A percentile compares a stretch with the other conserved stretches of the same genome.
These are phyloP conservation scores for Mycena sp. DNA, from an alignment of 1,284 basidiomycete species.

Conservation along the genomic window DNA sequence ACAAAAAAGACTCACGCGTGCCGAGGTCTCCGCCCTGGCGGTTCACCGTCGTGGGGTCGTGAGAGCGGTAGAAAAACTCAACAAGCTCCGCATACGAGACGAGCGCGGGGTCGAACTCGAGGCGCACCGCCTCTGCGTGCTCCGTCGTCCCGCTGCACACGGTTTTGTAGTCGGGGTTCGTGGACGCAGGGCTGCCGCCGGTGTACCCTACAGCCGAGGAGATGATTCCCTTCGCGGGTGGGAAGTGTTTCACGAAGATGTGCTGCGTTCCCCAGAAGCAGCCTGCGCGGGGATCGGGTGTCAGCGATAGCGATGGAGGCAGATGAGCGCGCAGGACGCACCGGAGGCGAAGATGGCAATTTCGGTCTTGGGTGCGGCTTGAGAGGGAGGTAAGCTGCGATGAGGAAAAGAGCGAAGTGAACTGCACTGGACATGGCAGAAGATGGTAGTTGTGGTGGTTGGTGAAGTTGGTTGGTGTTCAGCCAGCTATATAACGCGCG, in stretches of 20 bases:
- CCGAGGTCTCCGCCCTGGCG: slow-evolving; percentile 83
- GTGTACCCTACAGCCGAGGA: slow-evolving; percentile 85
- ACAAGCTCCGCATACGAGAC: slow-evolving; percentile 88
- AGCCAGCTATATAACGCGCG: too few species aligned
- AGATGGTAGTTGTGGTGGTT: too few species aligned
- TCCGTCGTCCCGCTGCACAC: slow-evolving; percentile 88
- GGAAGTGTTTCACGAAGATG: slow-evolving; percentile 86
- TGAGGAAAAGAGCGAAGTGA: neutral
- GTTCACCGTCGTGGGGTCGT: slow-evolving; percentile 91
- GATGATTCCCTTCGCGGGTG: slow-evolving; percentile 72
- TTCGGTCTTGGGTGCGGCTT: slow-evolving; percentile 36
- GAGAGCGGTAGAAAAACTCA: slow-evolving; percentile 95
- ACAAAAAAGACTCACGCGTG: slow-evolving; percentile 65
- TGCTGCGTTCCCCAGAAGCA: slow-evolving; percentile 91
- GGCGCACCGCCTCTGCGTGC: slow-evolving; percentile 90
- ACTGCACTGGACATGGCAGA: too few species aligned
- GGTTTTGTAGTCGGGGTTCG: slow-evolving; percentile 73
- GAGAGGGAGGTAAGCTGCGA: neutral
- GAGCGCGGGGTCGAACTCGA: slow-evolving; percentile 85
- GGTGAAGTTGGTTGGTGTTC: too few species aligned
- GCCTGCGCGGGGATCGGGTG: slow-evolving; percentile 53
- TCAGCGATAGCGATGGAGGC: slow-evolving; percentile 74
- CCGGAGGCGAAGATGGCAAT: slow-evolving; percentile 78
- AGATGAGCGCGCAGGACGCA: neutral
- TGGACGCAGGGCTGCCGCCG: slow-evolving; percentile 69